These are phyloP conservation scores for Trichoderma reesei DNA, from an alignment of 495 filamentous ascomycete genomes.

Conservation along the genomic window DNA sequence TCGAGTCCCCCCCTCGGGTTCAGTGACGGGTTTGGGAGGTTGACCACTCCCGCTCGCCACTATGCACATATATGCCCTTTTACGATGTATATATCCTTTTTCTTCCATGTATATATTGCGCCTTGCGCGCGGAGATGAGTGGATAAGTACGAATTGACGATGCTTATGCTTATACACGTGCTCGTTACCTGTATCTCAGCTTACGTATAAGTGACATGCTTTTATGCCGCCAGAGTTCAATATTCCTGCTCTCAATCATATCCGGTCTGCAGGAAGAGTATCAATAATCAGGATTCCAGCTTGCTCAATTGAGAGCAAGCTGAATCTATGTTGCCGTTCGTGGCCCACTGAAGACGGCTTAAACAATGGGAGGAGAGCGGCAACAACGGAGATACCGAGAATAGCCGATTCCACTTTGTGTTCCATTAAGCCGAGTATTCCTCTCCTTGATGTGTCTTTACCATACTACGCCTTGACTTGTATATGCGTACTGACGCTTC, in stretches of 20 bases:
- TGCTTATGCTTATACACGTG: neutral
- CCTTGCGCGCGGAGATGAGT: neutral
- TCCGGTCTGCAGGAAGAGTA: too few species aligned
- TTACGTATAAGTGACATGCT: too few species aligned
- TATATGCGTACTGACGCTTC: neutral
- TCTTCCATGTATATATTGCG: constrained; percentile 8
- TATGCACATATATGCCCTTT: constrained; percentile 4
- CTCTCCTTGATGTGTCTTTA: neutral
- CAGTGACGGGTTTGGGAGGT: neutral
- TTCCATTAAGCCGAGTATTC: neutral
- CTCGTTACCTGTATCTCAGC: neutral
- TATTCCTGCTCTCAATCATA: too few species aligned
- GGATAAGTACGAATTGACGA: neutral
- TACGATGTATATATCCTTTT: constrained; percentile 3
- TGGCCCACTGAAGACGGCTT: too few species aligned
- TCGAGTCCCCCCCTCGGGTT: constrained; percentile 6
- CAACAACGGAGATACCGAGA: neutral
- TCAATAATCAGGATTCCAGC: too few species aligned
- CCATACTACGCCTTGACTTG: neutral
- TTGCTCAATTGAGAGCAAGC: too few species aligned
- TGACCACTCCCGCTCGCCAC: neutral
- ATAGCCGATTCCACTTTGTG: neutral
- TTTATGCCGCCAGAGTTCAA: too few species aligned
- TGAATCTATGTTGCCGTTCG: neutral
- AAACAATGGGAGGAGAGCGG: neutral